phyloP scores from a whole-genome alignment of 2,329 filamentous ascomycete genomes.

The Penicillium brasilianum region DNA sequence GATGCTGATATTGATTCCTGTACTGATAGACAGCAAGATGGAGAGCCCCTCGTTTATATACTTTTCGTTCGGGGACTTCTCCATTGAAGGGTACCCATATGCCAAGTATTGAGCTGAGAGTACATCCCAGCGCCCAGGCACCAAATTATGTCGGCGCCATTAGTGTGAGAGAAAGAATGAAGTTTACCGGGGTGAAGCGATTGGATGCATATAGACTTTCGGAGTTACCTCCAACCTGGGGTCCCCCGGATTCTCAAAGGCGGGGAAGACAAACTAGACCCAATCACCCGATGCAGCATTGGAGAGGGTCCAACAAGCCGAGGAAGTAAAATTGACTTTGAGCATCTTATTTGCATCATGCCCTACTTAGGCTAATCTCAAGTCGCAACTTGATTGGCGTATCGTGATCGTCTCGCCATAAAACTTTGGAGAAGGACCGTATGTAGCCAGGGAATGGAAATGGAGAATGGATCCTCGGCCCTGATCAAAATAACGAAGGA shows the following conservation, averaged over 20 bases:
- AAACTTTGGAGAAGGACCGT: not conserved
- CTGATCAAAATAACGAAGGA: not conserved
- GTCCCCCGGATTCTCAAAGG: slow-evolving; percentile 5
- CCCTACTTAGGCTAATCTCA: not conserved
- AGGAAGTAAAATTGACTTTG: slow-evolving; percentile 1
- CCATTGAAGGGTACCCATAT: not conserved
- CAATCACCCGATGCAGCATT: not conserved
- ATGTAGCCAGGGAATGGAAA: not conserved
- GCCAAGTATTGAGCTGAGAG: not conserved
- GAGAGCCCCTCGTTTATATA: not conserved
- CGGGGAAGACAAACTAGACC: not conserved
- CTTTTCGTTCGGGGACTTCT: not conserved
- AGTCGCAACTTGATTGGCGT: not conserved
- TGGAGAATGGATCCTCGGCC: not conserved
- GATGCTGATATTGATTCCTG: not conserved
- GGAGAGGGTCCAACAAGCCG: not conserved
- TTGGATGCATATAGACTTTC: slow-evolving; percentile 12
- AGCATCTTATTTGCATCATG: not conserved
- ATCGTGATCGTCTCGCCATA: not conserved
- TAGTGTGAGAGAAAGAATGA: not conserved
- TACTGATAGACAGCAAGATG: not conserved
- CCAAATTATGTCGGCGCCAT: not conserved
- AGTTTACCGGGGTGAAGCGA: slow-evolving; percentile 4
- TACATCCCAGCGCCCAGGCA: not conserved
- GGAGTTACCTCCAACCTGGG: slow-evolving; percentile 6